A percentile compares a stretch with the other conserved stretches of the same genome.
Evolutionary conservation across 1,284 basidiomycete species (phyloP).

Genomic region (Cutaneotrichosporon spelunceum): DNA sequence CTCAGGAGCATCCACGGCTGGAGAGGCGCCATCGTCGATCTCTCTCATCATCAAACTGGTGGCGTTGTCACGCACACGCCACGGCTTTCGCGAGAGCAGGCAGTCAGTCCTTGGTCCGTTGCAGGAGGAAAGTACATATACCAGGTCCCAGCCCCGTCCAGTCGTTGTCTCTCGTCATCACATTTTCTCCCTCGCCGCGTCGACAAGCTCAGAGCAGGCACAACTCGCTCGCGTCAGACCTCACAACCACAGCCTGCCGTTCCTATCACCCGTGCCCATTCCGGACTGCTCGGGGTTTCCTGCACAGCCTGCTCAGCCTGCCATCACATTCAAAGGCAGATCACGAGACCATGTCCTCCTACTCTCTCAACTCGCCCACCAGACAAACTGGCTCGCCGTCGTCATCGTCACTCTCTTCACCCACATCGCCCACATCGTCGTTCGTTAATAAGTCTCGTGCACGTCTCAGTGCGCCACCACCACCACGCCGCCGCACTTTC

Average conservation of each 20-base stretch:
- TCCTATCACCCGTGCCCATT: constrained; percentile 4
- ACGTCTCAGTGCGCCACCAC: neutral
- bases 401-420: neutral
- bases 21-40: neutral
- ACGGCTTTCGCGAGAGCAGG: no score
- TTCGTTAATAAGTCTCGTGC: neutral
- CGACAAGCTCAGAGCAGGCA: neutral
- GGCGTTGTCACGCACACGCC: neutral
- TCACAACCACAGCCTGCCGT: neutral
- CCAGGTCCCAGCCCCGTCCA: neutral
- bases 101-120: no score
- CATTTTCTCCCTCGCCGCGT: neutral
- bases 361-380: constrained; percentile 1
- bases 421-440: neutral
- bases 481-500: neutral
- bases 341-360: neutral
- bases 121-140: neutral
- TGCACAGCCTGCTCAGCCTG: neutral
- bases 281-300: neutral
- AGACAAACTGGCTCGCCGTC: neutral
- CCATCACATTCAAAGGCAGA: neutral
- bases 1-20: neutral
- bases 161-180: neutral
- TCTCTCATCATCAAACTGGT: neutral
- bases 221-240: neutral